Conservation (phyloP, 768 basidiomycete genomes). For the Tylopilus felleus region DNA sequence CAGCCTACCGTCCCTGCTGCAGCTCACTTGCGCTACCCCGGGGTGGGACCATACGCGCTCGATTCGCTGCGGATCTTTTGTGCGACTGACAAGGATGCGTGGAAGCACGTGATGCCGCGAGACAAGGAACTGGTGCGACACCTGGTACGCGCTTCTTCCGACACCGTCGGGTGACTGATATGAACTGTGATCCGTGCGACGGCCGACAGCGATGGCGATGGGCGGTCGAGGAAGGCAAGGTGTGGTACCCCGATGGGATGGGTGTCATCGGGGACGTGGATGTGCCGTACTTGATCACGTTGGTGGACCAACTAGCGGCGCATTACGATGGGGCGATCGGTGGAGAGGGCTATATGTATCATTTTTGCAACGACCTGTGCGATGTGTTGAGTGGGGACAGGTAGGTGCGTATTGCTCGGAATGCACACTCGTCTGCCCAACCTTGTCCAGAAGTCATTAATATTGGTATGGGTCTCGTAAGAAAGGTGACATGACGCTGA, state of each 20-base stretch:
- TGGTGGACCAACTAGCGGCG: constrained; percentile 39
- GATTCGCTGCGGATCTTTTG: constrained; percentile 79
- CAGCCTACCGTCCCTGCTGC: constrained; percentile 33
- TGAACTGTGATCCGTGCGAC: not conserved
- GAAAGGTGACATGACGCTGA: not conserved
- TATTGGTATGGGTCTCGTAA: not conserved
- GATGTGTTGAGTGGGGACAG: not conserved
- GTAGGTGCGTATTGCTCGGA: not conserved
- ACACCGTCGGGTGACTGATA: not conserved
- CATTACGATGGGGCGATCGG: constrained; percentile 24
- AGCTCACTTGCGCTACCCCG: constrained; percentile 56
- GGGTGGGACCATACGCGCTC: constrained; percentile 66
- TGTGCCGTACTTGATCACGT: constrained; percentile 35
- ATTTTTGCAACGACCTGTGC: constrained; percentile 25
- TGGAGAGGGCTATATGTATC: constrained; percentile 25
- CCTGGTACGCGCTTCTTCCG: constrained; percentile 44
- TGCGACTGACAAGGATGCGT: constrained; percentile 37
- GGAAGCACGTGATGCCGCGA: constrained; percentile 58
- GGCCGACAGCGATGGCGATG: constrained; percentile 68
- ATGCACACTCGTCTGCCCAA: no score
- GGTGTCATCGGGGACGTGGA: constrained; percentile 41
- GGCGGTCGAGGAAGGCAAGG: constrained; percentile 51
- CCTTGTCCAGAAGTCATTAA: not conserved
- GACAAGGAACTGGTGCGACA: constrained; percentile 72
- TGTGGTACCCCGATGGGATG: constrained; percentile 44